These are phyloP conservation scores for Spathaspora sp. DNA, from an alignment of 805 yeast genomes.

Conservation along the genomic window DNA sequence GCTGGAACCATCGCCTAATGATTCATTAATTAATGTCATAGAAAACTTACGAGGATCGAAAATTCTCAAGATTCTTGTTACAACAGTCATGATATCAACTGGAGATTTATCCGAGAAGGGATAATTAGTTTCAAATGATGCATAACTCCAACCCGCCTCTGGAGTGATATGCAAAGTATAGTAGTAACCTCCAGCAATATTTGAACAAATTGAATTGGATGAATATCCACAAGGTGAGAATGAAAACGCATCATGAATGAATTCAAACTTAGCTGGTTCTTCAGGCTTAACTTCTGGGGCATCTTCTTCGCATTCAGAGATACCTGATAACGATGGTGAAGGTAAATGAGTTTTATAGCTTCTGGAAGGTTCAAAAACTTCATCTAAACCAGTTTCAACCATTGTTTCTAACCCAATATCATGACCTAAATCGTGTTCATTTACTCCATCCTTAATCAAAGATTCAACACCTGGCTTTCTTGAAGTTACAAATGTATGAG, in stretches of 20 bases:
- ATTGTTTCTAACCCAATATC: constrained; percentile 70
- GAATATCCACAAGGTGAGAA: constrained; percentile 95
- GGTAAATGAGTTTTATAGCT: constrained; percentile 20
- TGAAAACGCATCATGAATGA: constrained; percentile 80
- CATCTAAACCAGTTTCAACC: constrained; percentile 56
- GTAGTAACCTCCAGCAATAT: constrained; percentile 39
- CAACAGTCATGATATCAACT: constrained; percentile 50
- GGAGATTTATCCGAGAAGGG: constrained; percentile 39
- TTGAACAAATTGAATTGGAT: constrained; percentile 71
- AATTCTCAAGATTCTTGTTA: constrained; percentile 55
- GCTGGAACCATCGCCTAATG: constrained; percentile 6
- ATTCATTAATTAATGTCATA: constrained; percentile 29
- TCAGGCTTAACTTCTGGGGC: not conserved
- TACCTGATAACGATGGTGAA: constrained; percentile 31
- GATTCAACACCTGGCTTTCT: constrained; percentile 44
- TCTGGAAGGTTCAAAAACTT: constrained; percentile 36
- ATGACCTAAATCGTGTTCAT: constrained; percentile 75
- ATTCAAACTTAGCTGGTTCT: constrained; percentile 19
- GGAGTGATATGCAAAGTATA: constrained; percentile 94
- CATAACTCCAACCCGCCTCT: constrained; percentile 91
- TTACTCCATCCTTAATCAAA: constrained; percentile 37
- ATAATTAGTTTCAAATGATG: constrained; percentile 89
- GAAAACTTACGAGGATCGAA: constrained; percentile 79
- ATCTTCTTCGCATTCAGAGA: constrained; percentile 19
- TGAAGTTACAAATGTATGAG: constrained; percentile 56